Evolutionary conservation across 768 basidiomycete genomes (phyloP), one percentile per base, ranked within the genome.

Genomic region (Auricularia heimuer): DNA sequence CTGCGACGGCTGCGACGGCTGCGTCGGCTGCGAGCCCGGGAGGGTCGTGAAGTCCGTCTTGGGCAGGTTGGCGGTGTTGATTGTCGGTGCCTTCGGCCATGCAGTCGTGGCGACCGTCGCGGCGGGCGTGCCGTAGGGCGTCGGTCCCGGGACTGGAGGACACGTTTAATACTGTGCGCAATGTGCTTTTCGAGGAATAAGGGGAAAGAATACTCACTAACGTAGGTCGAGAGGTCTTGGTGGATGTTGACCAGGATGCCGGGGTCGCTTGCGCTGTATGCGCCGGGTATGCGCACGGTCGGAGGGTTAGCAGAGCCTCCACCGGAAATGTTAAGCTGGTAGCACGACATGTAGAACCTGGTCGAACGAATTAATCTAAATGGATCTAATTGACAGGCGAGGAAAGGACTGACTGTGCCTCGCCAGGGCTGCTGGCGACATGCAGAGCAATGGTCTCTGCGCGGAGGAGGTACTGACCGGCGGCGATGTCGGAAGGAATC

Each of bases 11-110:
- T 21, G 54, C 16, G 29, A 3, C 24, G 24, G 56, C 56, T 12
- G 56, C 56, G 24, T 24, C 33, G 29, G 16, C 56, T n/a, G 56
- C 24, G 16, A 60, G 24, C 56, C 56, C 14, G 56, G 56, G 2
- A 60, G 1, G 24, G 56, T 60, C 29, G 56, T 60, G 56, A 60
- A 60, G 35, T 79, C 77, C 29, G 80, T 78, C 56, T 75, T 71
- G 33, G 82, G 81, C 69, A 82, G 81, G 11, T 73, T 71, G 2
- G 78, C 77, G 11, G 81, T 82, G 73, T 80, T 79, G 80, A 80
- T 82, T 18, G 80, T 82, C 16, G 81, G 80, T 33, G 80, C 79
- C 3, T 78, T 78, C 14, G 80, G 79, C 66, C 70, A 83, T 3
- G 78, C 65, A 29, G 80, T 80, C 21, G 73, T 74, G 12, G 78